Base-by-base conservation (phyloP, 441 rosid genomes). In the Omphalea diandra region DNA sequence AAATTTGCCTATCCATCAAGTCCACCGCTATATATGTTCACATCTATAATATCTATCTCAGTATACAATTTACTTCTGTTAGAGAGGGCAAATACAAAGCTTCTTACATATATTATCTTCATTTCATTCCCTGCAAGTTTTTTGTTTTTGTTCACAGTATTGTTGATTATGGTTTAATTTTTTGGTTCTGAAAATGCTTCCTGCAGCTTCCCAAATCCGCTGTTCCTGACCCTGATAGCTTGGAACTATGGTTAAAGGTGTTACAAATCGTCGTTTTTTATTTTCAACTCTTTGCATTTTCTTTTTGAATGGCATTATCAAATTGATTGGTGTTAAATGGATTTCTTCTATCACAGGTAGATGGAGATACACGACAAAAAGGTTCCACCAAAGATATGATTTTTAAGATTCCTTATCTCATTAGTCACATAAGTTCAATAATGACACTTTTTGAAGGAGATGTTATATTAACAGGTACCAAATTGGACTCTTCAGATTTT, bases 211-310 rank as follows among this genome's bases (percentile, higher is more conserved):
- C 94, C 31, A 84, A 64, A 67, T 89, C 91, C 5, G 71, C 75
- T 78, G 84, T 89, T 46, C 88, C 84, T 49, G 88, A 94, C 67
- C 96, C 96, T 4, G 84, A 92, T 76, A 86, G 86, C 81, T 79
- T 92, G 80, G 99, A 94, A 76, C 83, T 94, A 20, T 90, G 98
- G 99, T 84, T 92, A 31, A 92, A 90, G 98, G 98, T 92, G 55
- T 66, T 20, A 41, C n/a, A 44, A 61, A 49, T 17, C 47, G 58
- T 74, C 26, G 6, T 60, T 58, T 40, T 69, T 49, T 62, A 12
- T 7, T 41, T 50, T 36, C 7, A 24, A 53, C 5, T n/a, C 33
- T 35, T 66, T 38, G 56, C 7, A 5, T 47, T 38, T 20, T 69
- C 40, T 38, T 47, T 68, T 31, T 22, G 5, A 27, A 20, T 67